Evolutionary conservation across 1,284 basidiomycete species (phyloP).

Genomic region (Trametes hirsuta): DNA sequence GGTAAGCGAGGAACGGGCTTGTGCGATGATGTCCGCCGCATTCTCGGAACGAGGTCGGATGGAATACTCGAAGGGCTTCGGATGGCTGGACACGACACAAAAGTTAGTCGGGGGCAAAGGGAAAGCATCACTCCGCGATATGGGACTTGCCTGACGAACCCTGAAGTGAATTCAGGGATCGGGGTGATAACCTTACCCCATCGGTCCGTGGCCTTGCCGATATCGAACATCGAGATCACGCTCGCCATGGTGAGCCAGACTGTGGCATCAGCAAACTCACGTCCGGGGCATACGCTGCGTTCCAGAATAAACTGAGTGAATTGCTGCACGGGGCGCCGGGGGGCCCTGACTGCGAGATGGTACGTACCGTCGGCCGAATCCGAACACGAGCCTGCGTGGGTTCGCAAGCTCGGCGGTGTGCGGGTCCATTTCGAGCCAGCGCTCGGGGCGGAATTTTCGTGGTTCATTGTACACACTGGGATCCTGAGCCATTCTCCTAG

Average conservation of each 20-base stretch:
- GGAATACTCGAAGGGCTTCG: slow-evolving; percentile 27
- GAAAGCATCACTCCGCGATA: background rate
- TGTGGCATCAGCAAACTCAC: slow-evolving; percentile 30
- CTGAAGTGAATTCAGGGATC: slow-evolving; percentile 25
- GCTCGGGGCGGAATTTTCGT: slow-evolving; percentile 34
- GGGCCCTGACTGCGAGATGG: background rate
- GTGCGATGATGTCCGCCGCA: slow-evolving; percentile 17
- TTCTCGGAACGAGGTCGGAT: slow-evolving; percentile 24
- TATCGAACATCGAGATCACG: slow-evolving; percentile 29
- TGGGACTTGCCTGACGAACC: slow-evolving; percentile 28
- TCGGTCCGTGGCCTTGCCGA: slow-evolving; percentile 22
- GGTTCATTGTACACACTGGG: slow-evolving; percentile 30
- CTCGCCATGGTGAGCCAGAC: slow-evolving; percentile 30
- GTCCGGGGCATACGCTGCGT: slow-evolving; percentile 31
- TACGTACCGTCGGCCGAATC: slow-evolving; percentile 42
- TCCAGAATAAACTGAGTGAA: background rate
- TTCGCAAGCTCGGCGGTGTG: slow-evolving; percentile 28
- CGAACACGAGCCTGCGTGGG: slow-evolving; percentile 35
- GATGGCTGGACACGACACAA: slow-evolving; percentile 21
- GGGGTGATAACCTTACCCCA: slow-evolving; percentile 27
- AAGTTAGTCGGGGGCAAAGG: background rate
- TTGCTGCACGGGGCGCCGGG: background rate
- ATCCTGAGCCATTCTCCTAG: slow-evolving; percentile 38
- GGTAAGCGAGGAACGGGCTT: slow-evolving; percentile 16
- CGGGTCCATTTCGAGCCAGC: slow-evolving; percentile 33